phyloP scores from a whole-genome alignment of 2,329 filamentous ascomycete genomes.

The Calycina herbarum region DNA sequence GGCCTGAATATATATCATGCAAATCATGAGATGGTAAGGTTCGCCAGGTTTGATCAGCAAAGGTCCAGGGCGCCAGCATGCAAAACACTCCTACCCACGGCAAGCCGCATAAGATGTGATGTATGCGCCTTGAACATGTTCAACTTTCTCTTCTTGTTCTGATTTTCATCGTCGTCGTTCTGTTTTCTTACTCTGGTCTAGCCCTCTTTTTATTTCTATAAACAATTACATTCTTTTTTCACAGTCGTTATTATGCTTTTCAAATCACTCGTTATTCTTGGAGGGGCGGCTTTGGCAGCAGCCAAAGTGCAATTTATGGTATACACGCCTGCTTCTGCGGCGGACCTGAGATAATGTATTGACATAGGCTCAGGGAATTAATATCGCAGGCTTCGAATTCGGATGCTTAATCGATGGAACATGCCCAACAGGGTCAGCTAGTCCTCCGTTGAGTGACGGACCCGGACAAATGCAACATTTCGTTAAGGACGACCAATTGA shows the following conservation, averaged over 20 bases:
- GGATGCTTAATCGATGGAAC: constrained; percentile 44
- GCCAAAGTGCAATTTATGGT: constrained; percentile 30
- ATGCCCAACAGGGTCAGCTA: constrained; percentile 22
- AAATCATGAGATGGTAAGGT: not conserved
- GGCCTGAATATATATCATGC: not conserved
- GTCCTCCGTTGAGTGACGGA: constrained; percentile 26
- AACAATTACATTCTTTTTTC: constrained; percentile 15
- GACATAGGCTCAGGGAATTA: constrained; percentile 30
- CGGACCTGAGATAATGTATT: not conserved
- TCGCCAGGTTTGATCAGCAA: constrained; percentile 2
- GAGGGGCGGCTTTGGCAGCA: constrained; percentile 14
- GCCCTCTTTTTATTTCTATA: not conserved
- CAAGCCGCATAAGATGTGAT: not conserved
- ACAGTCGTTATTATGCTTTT: constrained; percentile 21
- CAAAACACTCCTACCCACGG: not conserved
- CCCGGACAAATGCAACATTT: constrained; percentile 48
- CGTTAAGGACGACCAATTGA: constrained; percentile 52
- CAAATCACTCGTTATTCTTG: constrained; percentile 18
- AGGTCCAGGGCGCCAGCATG: not conserved
- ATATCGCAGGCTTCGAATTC: constrained; percentile 50
- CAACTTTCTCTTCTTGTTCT: not conserved
- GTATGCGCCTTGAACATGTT: not conserved
- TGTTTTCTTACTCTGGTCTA: constrained; percentile 1
- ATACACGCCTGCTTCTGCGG: not conserved
- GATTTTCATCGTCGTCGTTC: not conserved